Base-by-base conservation (phyloP, 2,329 filamentous ascomycete genomes). In the Colletotrichum sp. region DNA sequence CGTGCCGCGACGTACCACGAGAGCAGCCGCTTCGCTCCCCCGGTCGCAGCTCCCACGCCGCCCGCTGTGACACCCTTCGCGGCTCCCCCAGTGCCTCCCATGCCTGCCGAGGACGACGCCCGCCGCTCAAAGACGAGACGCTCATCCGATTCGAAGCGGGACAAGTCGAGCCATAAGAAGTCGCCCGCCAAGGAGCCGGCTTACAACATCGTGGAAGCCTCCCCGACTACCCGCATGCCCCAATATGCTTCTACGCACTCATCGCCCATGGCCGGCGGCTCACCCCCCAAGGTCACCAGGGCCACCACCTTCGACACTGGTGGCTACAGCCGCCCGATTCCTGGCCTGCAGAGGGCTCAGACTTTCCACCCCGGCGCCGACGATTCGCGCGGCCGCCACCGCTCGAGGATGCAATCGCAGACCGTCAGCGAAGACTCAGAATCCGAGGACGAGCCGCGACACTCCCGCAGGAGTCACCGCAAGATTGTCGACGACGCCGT, bases 341-440 rank as follows among this genome's bases (percentile, higher is more conserved):
- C 84, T 5, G 76, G 72, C 6, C 65, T 55, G 5, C 16, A 74
- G 15, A 81, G 85, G 52, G 75, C 85, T 4, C 79, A 85, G 65
- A 87, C 85, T 0, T 86, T 81, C 66, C 80, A 80, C 48, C 81
- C 81, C 60, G 76, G 55, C 26, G 52, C 15, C 26, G 63, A 71
- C 3, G 81, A 83, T 12, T 77, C 80, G 8, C 84, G 85, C 7
- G 85, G 85, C 9, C 85, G 85, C 30, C 80, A 80, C 34, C 85
- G 85, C 18, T 85, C 84, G 13, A 83, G 83, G 60, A 78, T 82
- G 78, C 83, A 86, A 9, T 34, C 85, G 8, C 85, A 87, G 75
- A 36, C 59, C 8, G 80, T 82, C 26, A 78, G 81, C 12, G 82
- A 82, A 5, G 82, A 85, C 6, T 81, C 77, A 5, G 85, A 86